Evolutionary conservation across 148 eudicot species (phyloP).

Genomic region (Cornus florida): DNA sequence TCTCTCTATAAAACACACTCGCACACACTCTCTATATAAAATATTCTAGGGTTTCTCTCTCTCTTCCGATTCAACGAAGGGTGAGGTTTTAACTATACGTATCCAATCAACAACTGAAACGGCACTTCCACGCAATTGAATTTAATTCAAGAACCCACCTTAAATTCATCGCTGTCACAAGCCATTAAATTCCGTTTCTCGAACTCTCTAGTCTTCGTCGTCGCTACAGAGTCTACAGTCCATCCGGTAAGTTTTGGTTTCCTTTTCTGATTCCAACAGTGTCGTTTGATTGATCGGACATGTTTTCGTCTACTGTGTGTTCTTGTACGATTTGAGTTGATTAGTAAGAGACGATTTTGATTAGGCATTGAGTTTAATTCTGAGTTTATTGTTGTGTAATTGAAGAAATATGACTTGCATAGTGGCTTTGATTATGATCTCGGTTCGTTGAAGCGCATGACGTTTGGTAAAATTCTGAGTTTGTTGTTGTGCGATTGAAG

Average conservation of each 20-base stretch:
- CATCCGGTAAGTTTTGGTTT: background rate
- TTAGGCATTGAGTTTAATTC: background rate
- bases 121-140: slow-evolving; percentile 7
- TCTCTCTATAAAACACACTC: background rate
- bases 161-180: background rate
- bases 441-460: no score
- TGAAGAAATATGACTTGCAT: background rate
- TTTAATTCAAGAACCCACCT: background rate
- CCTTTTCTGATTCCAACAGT: background rate
- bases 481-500: no score
- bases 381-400: background rate
- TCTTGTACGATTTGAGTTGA: background rate
- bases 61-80: background rate
- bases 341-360: background rate
- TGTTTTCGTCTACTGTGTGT: background rate
- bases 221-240: background rate
- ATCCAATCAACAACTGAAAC: slow-evolving; percentile 9
- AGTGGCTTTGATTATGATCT: background rate
- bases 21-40: background rate
- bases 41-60: background rate
- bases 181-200: background rate
- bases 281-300: background rate
- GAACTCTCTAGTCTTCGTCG: background rate
- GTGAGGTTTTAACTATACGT: background rate
- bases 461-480: no score